phyloP scores from a whole-genome alignment of 495 filamentous ascomycete genomes.

The Annulohypoxylon stygium region DNA sequence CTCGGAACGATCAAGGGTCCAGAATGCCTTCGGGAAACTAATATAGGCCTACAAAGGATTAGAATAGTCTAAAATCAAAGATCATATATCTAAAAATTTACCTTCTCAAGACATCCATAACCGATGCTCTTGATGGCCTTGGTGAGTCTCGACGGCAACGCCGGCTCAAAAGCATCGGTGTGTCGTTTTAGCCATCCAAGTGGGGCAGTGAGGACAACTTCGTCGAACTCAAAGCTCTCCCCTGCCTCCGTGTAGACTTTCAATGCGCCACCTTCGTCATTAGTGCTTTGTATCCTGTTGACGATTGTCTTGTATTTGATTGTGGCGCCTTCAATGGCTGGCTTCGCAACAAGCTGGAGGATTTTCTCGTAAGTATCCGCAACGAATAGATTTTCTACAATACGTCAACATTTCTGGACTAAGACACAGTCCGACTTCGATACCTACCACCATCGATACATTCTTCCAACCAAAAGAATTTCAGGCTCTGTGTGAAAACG shows the following conservation, averaged over 20 bases:
- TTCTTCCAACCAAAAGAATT: slow-evolving; percentile 96
- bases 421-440: not conserved
- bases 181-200: slow-evolving; percentile 92
- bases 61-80: slow-evolving; percentile 1
- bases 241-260: slow-evolving; percentile 68
- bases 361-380: slow-evolving; percentile 87
- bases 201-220: slow-evolving; percentile 86
- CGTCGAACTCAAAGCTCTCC: slow-evolving; percentile 74
- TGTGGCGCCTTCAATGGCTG: slow-evolving; percentile 71
- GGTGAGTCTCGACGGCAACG: slow-evolving; percentile 72
- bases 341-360: slow-evolving; percentile 73
- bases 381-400: slow-evolving; percentile 85
- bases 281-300: slow-evolving; percentile 62
- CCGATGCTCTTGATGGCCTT: slow-evolving; percentile 82
- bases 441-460: slow-evolving; percentile 86
- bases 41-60: slow-evolving; percentile 75
- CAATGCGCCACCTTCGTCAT: slow-evolving; percentile 56
- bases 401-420: slow-evolving; percentile 10
- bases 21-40: slow-evolving; percentile 80
- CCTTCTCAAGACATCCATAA: slow-evolving; percentile 92
- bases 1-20: slow-evolving; percentile 51
- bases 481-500: slow-evolving; percentile 83
- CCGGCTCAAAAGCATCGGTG: slow-evolving; percentile 74
- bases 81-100: slow-evolving; percentile 32
- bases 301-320: slow-evolving; percentile 67